These are phyloP conservation scores for Leccinum sublutescens DNA, from an alignment of 768 basidiomycete genomes.

Conservation along the genomic window DNA sequence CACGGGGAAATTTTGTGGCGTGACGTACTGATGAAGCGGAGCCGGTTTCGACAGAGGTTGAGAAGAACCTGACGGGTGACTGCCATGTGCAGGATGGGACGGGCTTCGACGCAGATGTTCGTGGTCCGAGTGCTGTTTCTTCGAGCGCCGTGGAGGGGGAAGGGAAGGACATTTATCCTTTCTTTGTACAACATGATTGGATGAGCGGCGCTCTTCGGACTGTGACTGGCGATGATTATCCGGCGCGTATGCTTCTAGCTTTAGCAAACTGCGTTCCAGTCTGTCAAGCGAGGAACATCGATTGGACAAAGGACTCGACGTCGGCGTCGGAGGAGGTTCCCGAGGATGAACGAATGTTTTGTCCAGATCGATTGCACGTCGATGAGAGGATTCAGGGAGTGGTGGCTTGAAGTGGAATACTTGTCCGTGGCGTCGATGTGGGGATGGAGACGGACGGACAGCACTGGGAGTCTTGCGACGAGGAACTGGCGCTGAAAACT, in stretches of 20 bases:
- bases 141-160: slow-evolving; percentile 16
- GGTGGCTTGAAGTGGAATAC: slow-evolving; percentile 21
- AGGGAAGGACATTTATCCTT: slow-evolving; percentile 22
- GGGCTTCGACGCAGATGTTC: not conserved
- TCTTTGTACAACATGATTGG: not conserved
- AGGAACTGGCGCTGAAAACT: slow-evolving; percentile 1
- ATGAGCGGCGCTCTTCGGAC: slow-evolving; percentile 10
- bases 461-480: slow-evolving; percentile 9
- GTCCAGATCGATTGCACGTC: slow-evolving; percentile 3
- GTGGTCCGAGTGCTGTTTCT: slow-evolving; percentile 11
- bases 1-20: not conserved
- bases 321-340: slow-evolving; percentile 24
- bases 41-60: slow-evolving; percentile 6
- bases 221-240: slow-evolving; percentile 22
- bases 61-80: slow-evolving; percentile 7
- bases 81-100: slow-evolving; percentile 1
- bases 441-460: slow-evolving; percentile 6
- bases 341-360: slow-evolving; percentile 17
- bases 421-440: slow-evolving; percentile 26
- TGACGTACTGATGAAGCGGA: not conserved
- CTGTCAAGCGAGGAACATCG: slow-evolving; percentile 33
- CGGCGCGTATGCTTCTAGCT: slow-evolving; percentile 32
- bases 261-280: slow-evolving; percentile 34
- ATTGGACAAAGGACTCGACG: slow-evolving; percentile 7
- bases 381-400: not conserved